These are phyloP conservation scores for Leishmania martiniquensis DNA, from an alignment of 208 protist genomes.

Conservation along the genomic window DNA sequence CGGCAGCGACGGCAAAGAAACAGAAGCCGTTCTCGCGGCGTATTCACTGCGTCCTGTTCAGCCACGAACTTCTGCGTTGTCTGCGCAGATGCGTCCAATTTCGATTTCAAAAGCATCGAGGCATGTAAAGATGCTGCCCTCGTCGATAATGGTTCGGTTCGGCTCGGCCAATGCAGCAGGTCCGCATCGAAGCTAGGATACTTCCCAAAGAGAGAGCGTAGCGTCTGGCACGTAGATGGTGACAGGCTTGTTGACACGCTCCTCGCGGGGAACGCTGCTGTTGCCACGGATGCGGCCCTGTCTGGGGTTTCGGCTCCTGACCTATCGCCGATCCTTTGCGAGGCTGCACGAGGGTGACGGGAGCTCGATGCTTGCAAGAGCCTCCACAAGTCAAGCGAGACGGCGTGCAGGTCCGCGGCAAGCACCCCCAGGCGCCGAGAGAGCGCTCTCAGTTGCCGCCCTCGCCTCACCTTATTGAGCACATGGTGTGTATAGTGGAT, in stretches of 20 bases:
- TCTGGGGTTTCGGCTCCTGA: background rate
- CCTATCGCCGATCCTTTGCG: background rate
- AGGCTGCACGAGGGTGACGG: background rate
- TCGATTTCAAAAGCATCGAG: background rate
- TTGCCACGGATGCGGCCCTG: background rate
- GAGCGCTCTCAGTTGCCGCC: conserved; percentile 9
- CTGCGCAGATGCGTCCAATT: conserved; percentile 5
- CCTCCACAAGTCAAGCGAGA: conserved; percentile 21
- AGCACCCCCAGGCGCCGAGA: conserved; percentile 22
- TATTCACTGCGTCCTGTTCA: background rate
- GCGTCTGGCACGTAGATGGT: background rate
- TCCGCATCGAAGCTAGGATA: background rate
- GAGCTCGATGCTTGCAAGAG: background rate
- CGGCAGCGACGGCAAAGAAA: conserved; percentile 66
- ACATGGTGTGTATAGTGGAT: conserved; percentile 46
- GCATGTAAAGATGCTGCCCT: background rate
- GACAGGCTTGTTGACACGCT: background rate
- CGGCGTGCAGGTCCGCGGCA: conserved; percentile 8
- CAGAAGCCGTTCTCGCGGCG: conserved; percentile 1
- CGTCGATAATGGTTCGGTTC: background rate
- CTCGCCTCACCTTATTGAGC: conserved; percentile 23
- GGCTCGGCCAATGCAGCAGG: background rate
- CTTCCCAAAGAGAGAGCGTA: background rate
- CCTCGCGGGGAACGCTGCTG: background rate
- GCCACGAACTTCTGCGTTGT: background rate